Evolutionary conservation across 768 basidiomycete species (phyloP).

Genomic region (Lentinula raphanica): DNA sequence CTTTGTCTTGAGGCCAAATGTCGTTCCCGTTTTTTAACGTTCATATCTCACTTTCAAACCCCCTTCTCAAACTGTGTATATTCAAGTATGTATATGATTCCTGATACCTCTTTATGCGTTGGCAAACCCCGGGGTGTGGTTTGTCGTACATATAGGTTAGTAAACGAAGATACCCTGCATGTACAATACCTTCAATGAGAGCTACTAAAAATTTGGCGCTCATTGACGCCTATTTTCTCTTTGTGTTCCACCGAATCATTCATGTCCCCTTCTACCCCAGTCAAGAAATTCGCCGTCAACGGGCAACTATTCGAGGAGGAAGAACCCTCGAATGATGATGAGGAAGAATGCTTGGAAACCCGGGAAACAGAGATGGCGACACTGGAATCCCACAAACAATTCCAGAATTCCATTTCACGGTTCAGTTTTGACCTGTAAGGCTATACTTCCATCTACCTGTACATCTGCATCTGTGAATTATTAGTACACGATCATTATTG

Average conservation of each 20-base stretch:
- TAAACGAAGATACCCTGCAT: background rate
- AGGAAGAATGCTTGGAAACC: background rate
- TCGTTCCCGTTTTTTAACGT: background rate
- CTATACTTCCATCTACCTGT: background rate
- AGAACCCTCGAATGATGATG: background rate
- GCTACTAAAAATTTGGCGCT: no score
- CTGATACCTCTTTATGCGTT: background rate
- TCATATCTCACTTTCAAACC: background rate
- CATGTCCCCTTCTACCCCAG: background rate
- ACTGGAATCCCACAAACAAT: background rate
- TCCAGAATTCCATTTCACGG: background rate
- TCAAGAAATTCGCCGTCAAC: no score
- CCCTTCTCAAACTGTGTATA: background rate
- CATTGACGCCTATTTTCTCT: background rate
- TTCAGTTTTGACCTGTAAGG: background rate
- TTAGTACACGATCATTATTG: no score
- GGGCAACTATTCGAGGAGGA: background rate
- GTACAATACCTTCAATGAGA: background rate
- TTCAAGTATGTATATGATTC: constrained; percentile 1
- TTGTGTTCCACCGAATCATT: background rate
- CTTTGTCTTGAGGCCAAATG: background rate
- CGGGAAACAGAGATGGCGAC: background rate
- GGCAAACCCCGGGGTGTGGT: no score
- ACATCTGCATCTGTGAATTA: no score
- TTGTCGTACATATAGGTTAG: background rate